A percentile compares a stretch with the other conserved stretches of the same genome.
These are phyloP conservation scores for Hirsutella thompsonii DNA, from an alignment of 2,329 filamentous ascomycete species.

Conservation along the genomic window DNA sequence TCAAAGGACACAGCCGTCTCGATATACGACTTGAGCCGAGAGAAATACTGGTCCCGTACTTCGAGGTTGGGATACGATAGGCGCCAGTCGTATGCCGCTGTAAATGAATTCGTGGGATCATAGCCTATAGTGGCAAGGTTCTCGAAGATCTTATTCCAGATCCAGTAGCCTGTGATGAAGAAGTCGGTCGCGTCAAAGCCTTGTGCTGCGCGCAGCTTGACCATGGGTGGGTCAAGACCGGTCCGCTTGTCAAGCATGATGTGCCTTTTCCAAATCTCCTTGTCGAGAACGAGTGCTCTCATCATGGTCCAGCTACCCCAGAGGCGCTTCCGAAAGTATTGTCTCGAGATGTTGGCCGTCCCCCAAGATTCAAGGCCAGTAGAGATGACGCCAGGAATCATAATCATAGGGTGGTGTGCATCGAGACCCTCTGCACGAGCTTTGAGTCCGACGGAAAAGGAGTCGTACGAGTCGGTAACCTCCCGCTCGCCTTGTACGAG, in stretches of 20 bases:
- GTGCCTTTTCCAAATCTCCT: constrained; percentile 87
- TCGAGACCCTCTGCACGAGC: constrained; percentile 67
- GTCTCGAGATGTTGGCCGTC: constrained; percentile 69
- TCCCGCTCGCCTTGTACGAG: constrained; percentile 80
- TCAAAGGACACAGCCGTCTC: constrained; percentile 67
- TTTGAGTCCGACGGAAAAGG: constrained; percentile 81
- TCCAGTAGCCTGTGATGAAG: constrained; percentile 88
- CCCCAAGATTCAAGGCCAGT: constrained; percentile 96
- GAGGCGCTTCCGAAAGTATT: constrained; percentile 85
- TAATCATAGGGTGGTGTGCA: constrained; percentile 81
- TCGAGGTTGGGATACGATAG: constrained; percentile 85
- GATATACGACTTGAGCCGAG: constrained; percentile 77
- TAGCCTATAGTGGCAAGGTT: constrained; percentile 94
- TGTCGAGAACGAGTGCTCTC: constrained; percentile 83
- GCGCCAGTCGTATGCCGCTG: constrained; percentile 78
- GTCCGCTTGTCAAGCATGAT: constrained; percentile 93
- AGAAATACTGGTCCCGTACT: constrained; percentile 85
- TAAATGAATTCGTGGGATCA: constrained; percentile 66
- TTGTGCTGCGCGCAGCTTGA: constrained; percentile 87
- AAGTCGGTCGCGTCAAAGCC: constrained; percentile 98
- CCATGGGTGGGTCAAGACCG: constrained; percentile 76
- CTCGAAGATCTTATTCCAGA: constrained; percentile 97
- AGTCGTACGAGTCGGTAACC: constrained; percentile 73
- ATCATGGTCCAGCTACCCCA: constrained; percentile 99
- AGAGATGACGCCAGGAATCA: constrained; percentile 96